A percentile compares a stretch with the other conserved stretches of the same genome.
These are phyloP conservation scores for Bassia scoparia DNA, from an alignment of 148 eudicot genomes.

Conservation along the genomic window DNA sequence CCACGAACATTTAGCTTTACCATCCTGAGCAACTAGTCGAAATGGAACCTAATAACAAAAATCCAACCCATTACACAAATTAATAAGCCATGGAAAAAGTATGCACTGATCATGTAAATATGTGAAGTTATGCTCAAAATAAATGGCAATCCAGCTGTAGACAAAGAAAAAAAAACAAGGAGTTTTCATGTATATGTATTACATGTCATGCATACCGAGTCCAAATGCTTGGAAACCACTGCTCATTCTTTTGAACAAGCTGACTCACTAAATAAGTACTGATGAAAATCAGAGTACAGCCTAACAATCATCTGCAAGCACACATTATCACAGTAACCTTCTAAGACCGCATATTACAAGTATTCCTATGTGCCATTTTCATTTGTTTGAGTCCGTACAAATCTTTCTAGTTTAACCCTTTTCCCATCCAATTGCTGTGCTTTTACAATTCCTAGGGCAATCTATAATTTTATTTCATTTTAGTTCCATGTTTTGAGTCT, in stretches of 20 bases:
- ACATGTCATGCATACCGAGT: conserved; percentile 58
- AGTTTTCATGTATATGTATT: background rate
- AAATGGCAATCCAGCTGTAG: background rate
- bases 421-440: too few species aligned
- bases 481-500: too few species aligned
- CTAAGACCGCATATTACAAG: too few species aligned
- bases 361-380: too few species aligned
- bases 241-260: conserved; percentile 78
- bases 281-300: conserved; percentile 89
- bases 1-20: conserved; percentile 91
- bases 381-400: too few species aligned
- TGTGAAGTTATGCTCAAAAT: background rate
- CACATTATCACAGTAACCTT: too few species aligned
- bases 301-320: conserved; percentile 70
- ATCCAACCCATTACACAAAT: conserved; percentile 8
- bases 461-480: too few species aligned
- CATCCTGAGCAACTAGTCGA: conserved; percentile 94
- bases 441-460: too few species aligned
- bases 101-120: background rate
- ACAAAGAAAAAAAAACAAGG: background rate
- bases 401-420: too few species aligned
- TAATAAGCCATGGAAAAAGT: background rate
- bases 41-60: conserved; percentile 66
- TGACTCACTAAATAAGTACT: conserved; percentile 70
- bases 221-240: conserved; percentile 94